These are phyloP conservation scores for Tolypocladium endophyticum DNA, from an alignment of 2,329 filamentous ascomycete genomes.

Conservation along the genomic window DNA sequence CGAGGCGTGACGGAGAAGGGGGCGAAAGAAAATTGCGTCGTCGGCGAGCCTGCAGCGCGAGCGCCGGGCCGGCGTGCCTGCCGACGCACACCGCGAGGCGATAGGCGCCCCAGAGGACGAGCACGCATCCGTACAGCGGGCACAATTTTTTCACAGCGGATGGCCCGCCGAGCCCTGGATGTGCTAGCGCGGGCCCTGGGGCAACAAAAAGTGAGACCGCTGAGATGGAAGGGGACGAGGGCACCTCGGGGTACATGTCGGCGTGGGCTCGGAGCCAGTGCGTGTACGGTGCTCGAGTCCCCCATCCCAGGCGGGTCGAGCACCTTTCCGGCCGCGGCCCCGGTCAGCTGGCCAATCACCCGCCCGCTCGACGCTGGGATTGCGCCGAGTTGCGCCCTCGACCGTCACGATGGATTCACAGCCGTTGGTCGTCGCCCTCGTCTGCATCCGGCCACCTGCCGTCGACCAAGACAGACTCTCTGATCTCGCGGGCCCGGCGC, in stretches of 20 bases:
- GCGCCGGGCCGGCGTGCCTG: not conserved
- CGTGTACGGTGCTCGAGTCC: slow-evolving; percentile 4
- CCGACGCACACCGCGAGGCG: not conserved
- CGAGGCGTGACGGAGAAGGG: not conserved
- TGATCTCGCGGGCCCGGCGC: not conserved
- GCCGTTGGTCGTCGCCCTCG: not conserved
- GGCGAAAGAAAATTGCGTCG: not conserved
- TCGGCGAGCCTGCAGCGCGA: not conserved
- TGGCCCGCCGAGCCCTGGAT: not conserved
- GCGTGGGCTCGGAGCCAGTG: slow-evolving; percentile 3
- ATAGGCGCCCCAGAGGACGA: not conserved
- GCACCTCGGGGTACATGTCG: slow-evolving; percentile 1
- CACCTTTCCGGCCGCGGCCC: not conserved
- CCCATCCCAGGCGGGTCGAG: not conserved
- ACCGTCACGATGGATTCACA: not conserved
- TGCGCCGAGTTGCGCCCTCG: not conserved
- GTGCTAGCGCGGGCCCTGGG: not conserved
- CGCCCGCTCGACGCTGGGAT: not conserved
- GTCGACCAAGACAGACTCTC: not conserved
- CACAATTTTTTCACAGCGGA: not conserved
- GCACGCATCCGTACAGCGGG: not conserved
- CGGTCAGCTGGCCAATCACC: not conserved
- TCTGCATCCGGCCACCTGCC: not conserved
- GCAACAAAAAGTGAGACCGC: not conserved
- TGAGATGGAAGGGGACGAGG: not conserved